phyloP scores from a whole-genome alignment of 1,284 basidiomycete species.

The Tilletia horrida region DNA sequence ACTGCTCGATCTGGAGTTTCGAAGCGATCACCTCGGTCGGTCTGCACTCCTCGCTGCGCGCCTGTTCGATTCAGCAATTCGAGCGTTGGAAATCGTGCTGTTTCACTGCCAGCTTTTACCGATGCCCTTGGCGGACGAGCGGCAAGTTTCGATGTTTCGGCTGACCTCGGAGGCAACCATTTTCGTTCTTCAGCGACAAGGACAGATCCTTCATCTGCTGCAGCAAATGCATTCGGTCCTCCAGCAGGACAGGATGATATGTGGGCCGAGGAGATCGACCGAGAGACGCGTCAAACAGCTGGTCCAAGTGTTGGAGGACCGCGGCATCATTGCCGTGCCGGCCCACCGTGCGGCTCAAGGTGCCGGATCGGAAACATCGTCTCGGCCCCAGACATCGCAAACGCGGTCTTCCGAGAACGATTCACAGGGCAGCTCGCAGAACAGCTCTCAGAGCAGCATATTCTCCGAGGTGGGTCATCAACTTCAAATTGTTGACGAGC shows the following conservation, averaged over 20 bases:
- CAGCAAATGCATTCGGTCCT: slow-evolving; percentile 5
- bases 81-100: background rate
- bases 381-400: too few relatives aligned
- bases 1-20: background rate
- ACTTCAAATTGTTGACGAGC: too few relatives aligned
- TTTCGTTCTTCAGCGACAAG: slow-evolving; percentile 1
- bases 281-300: background rate
- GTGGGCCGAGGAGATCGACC: background rate
- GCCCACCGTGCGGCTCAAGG: too few relatives aligned
- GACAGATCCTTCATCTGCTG: background rate
- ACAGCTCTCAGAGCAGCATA: too few relatives aligned
- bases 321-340: too few relatives aligned
- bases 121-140: background rate
- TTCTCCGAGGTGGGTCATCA: too few relatives aligned
- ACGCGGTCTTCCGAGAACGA: too few relatives aligned
- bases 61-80: background rate
- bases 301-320: background rate
- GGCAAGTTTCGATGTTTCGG: background rate
- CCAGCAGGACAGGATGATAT: background rate
- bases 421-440: too few relatives aligned
- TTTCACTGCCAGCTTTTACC: background rate
- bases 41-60: background rate
- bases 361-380: too few relatives aligned
- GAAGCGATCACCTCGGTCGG: background rate
- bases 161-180: background rate